Conservation (phyloP, 2,329 filamentous ascomycete species). For the Neophaeococcomyces aloes region DNA sequence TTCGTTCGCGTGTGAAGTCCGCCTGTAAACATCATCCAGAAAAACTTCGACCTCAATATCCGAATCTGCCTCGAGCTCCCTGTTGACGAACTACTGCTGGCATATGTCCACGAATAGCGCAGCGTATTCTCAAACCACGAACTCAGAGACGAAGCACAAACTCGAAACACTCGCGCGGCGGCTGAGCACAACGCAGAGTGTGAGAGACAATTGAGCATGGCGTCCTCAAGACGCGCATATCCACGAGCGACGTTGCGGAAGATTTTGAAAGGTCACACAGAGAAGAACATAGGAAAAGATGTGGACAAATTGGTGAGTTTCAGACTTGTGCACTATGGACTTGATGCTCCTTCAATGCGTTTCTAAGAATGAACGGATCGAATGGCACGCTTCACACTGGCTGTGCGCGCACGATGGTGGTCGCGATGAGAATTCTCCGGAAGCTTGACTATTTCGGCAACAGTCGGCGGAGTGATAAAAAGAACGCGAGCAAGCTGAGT, state of each 20-base stretch:
- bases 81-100: too few relatives aligned
- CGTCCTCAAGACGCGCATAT: conserved; percentile 62
- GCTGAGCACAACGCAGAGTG: too few relatives aligned
- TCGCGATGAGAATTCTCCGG: too few relatives aligned
- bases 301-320: conserved; percentile 65
- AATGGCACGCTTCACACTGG: neutral
- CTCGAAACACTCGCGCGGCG: neutral
- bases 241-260: conserved; percentile 77
- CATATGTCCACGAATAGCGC: too few relatives aligned
- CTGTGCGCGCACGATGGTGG: neutral
- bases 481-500: too few relatives aligned
- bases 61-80: too few relatives aligned
- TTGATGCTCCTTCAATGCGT: neutral
- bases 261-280: conserved; percentile 80
- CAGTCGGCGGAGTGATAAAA: too few relatives aligned
- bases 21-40: too few relatives aligned
- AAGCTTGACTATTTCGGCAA: too few relatives aligned
- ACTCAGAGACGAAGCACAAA: neutral
- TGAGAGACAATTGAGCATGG: conserved; percentile 36
- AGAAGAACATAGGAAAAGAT: conserved; percentile 70
- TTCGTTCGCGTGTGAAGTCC: too few relatives aligned
- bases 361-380: neutral
- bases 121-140: neutral
- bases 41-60: too few relatives aligned
- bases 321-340: neutral